phyloP scores from a whole-genome alignment of 495 filamentous ascomycete species.

The Aspergillus saccharolyticus region DNA sequence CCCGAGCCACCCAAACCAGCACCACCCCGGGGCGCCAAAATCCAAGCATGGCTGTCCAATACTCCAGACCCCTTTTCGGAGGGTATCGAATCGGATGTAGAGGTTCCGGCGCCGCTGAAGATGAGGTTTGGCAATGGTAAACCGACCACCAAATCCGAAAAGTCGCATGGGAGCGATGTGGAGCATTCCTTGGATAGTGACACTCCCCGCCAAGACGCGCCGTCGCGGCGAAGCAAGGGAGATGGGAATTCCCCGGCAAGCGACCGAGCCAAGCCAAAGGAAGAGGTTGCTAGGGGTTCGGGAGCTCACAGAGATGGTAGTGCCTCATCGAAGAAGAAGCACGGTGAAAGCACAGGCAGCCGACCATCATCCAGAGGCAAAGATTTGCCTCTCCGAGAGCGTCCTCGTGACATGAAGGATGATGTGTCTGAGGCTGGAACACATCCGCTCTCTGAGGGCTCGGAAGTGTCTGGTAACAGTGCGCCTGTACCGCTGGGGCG shows the following conservation, averaged over 20 bases:
- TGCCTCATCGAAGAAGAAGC: slow-evolving; percentile 11
- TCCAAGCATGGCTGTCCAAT: slow-evolving; percentile 71
- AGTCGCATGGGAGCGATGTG: slow-evolving; percentile 14
- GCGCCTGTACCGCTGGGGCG: slow-evolving; percentile 33
- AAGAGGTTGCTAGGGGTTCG: slow-evolving; percentile 10
- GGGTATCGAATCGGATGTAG: slow-evolving; percentile 29
- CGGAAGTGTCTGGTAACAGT: slow-evolving; percentile 38
- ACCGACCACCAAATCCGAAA: slow-evolving; percentile 23
- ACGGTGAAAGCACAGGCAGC: slow-evolving; percentile 10
- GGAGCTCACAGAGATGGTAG: slow-evolving; percentile 6
- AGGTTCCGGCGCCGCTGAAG: slow-evolving; percentile 44
- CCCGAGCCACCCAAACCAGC: slow-evolving; percentile 45
- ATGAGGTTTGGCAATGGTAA: slow-evolving; percentile 31
- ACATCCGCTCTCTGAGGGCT: slow-evolving; percentile 30
- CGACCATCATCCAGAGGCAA: slow-evolving; percentile 13
- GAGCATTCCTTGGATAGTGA: slow-evolving; percentile 24
- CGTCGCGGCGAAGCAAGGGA: slow-evolving; percentile 25
- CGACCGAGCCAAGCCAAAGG: slow-evolving; percentile 10
- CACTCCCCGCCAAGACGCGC: slow-evolving; percentile 25
- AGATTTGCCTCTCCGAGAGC: slow-evolving; percentile 18
- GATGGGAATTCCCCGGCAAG: slow-evolving; percentile 16
- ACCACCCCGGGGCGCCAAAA: slow-evolving; percentile 47
- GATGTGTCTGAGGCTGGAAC: slow-evolving; percentile 24
- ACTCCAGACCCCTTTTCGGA: slow-evolving; percentile 72
- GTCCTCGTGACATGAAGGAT: slow-evolving; percentile 20